Percentiles rank a stretch among this genome's conserved stretches.
Evolutionary conservation across 2,329 filamentous ascomycete species (phyloP).

Genomic region (Drechslerella dactyloides): DNA sequence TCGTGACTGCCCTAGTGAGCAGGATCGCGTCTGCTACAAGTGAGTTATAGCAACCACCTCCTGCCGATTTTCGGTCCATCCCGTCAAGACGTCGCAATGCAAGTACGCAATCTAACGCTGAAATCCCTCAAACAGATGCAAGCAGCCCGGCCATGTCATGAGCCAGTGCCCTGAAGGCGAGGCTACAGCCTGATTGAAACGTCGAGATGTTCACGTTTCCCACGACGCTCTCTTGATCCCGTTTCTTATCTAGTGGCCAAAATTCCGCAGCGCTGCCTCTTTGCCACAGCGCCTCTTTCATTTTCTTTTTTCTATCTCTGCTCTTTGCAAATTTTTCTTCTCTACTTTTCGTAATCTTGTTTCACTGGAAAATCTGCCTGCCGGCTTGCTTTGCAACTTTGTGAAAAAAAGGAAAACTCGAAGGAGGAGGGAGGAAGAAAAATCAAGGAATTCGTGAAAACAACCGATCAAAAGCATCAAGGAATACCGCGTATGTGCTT

Average conservation of each 20-base stretch:
- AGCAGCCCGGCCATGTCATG: conserved; percentile 87
- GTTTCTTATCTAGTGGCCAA: conserved; percentile 8
- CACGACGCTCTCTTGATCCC: not conserved
- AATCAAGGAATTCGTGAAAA: not conserved
- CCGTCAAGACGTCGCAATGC: not conserved
- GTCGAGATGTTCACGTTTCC: not conserved
- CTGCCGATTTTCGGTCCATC: not conserved
- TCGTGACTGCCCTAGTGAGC: conserved; percentile 94
- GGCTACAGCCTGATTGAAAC: conserved; percentile 63
- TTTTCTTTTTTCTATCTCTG: not conserved
- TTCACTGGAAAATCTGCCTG: conserved; percentile 18
- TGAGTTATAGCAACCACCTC: conserved; percentile 58
- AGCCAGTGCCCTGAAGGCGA: conserved; percentile 73
- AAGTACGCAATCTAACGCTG: not conserved
- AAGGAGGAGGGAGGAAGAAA: not conserved
- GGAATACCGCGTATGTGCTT: too few relatives aligned
- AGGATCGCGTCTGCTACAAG: conserved; percentile 99
- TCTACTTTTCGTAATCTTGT: conserved; percentile 11
- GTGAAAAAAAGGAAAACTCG: conserved; percentile 8
- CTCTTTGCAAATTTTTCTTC: conserved; percentile 5
- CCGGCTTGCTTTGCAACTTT: too few relatives aligned
- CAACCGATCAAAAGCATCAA: too few relatives aligned
- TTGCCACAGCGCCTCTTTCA: conserved; percentile 16
- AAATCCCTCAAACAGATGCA: conserved; percentile 59
- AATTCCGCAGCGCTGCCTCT: not conserved